These are phyloP conservation scores for Backusella sp. DNA, from an alignment of 192 early-diverging fungal species.

Conservation along the genomic window DNA sequence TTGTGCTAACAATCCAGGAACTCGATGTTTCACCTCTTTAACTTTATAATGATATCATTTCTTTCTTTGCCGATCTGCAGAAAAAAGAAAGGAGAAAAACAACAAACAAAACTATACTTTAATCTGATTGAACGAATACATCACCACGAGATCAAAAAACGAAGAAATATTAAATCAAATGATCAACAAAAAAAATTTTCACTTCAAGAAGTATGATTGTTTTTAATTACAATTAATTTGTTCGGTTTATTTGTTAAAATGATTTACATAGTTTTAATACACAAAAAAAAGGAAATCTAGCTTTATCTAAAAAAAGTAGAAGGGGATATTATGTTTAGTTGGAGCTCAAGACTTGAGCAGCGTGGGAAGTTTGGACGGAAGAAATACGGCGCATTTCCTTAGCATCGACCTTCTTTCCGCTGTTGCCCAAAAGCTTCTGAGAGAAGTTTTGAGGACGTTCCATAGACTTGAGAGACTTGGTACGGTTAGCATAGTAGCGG, in stretches of 20 bases:
- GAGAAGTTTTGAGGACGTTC: constrained; percentile 31
- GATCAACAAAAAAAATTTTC: no score
- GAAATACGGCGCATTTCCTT: constrained; percentile 73
- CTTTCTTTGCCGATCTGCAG: no score
- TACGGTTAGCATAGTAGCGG: constrained; percentile 40
- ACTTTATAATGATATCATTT: no score
- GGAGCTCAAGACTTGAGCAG: constrained; percentile 32
- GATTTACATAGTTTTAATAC: not conserved
- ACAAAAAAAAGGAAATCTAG: not conserved
- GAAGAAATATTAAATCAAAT: no score
- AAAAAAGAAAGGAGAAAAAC: no score
- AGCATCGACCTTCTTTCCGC: constrained; percentile 53
- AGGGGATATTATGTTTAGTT: not conserved
- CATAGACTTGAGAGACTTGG: constrained; percentile 31
- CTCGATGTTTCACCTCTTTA: no score
- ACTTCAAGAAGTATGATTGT: no score
- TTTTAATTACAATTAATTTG: no score
- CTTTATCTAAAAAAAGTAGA: constrained; percentile 14
- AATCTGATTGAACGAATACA: no score
- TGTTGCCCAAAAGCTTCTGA: constrained; percentile 45
- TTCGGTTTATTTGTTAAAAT: not conserved
- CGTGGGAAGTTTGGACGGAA: constrained; percentile 54
- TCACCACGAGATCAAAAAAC: no score
- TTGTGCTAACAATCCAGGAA: no score
- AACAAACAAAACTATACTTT: no score